Conservation (phyloP, 2,329 filamentous ascomycete species). For the Talaromyces sp. region DNA sequence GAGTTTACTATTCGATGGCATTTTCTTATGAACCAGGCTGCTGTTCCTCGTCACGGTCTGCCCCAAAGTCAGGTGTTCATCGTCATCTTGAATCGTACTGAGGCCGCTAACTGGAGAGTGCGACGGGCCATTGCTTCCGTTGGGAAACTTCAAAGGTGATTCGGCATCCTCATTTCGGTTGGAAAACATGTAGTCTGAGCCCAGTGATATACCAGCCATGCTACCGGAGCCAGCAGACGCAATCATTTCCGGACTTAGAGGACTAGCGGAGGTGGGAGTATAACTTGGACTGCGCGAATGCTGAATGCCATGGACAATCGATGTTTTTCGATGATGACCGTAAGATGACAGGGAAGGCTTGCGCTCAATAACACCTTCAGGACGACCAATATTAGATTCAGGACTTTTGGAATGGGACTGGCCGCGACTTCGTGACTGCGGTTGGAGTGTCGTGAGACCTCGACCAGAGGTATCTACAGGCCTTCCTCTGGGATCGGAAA, state of each 20-base stretch:
- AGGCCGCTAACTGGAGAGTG: conserved; percentile 27
- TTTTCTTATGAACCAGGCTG: conserved; percentile 31
- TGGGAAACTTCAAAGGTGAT: conserved; percentile 23
- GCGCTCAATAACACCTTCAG: conserved; percentile 35
- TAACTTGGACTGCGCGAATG: conserved; percentile 84
- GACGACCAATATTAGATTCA: conserved; percentile 32
- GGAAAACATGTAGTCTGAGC: conserved; percentile 14
- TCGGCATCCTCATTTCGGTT: conserved; percentile 32
- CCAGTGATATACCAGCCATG: conserved; percentile 41
- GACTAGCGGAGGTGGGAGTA: conserved; percentile 62
- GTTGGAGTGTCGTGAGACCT: conserved; percentile 32
- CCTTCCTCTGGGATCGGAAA: conserved; percentile 36
- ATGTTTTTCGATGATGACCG: conserved; percentile 92
- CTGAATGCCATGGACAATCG: conserved; percentile 91
- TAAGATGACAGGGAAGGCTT: conserved; percentile 51
- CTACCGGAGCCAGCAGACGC: conserved; percentile 54
- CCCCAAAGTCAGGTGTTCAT: conserved; percentile 19
- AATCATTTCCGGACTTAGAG: conserved; percentile 82
- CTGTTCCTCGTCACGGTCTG: conserved; percentile 18
- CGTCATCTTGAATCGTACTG: conserved; percentile 37
- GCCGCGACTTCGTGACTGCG: conserved; percentile 31
- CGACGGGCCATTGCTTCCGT: conserved; percentile 39
- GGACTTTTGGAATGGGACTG: conserved; percentile 42
- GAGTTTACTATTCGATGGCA: conserved; percentile 59
- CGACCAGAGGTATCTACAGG: conserved; percentile 32